Evolutionary conservation across 805 yeast species (phyloP).

Genomic region (Starmerella vaccinii): DNA sequence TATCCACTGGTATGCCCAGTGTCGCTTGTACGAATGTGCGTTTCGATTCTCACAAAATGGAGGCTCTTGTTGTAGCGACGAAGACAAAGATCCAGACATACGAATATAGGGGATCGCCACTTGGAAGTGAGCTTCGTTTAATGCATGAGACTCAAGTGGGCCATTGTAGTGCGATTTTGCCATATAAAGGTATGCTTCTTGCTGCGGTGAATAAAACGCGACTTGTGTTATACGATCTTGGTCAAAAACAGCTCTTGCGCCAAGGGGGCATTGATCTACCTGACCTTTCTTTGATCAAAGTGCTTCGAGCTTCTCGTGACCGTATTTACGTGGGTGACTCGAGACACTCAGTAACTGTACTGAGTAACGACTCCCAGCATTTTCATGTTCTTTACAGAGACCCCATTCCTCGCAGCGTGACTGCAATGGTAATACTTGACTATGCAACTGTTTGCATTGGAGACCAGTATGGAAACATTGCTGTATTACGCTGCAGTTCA

Average conservation of each 20-base stretch:
- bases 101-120: conserved; percentile 13
- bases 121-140: conserved; percentile 25
- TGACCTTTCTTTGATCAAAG: conserved; percentile 42
- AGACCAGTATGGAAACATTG: conserved; percentile 76
- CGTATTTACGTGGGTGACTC: conserved; percentile 65
- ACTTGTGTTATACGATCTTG: conserved; percentile 45
- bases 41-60: conserved; percentile 8
- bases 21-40: not conserved
- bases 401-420: conserved; percentile 52
- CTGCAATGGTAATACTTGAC: conserved; percentile 53
- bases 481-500: conserved; percentile 42
- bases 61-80: conserved; percentile 16
- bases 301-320: conserved; percentile 45
- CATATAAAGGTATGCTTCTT: conserved; percentile 51
- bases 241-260: conserved; percentile 65
- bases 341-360: conserved; percentile 50
- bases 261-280: conserved; percentile 45
- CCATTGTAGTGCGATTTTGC: conserved; percentile 34
- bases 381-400: conserved; percentile 67
- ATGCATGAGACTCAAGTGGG: conserved; percentile 51
- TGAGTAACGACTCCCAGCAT: conserved; percentile 37
- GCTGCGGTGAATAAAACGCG: conserved; percentile 42
- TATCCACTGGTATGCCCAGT: not conserved
- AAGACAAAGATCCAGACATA: not conserved
- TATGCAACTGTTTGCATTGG: conserved; percentile 70